Evolutionary conservation across 345 rosid species (phyloP), one percentile per base, ranked within the genome.

Genomic region (Boechera stricta): DNA sequence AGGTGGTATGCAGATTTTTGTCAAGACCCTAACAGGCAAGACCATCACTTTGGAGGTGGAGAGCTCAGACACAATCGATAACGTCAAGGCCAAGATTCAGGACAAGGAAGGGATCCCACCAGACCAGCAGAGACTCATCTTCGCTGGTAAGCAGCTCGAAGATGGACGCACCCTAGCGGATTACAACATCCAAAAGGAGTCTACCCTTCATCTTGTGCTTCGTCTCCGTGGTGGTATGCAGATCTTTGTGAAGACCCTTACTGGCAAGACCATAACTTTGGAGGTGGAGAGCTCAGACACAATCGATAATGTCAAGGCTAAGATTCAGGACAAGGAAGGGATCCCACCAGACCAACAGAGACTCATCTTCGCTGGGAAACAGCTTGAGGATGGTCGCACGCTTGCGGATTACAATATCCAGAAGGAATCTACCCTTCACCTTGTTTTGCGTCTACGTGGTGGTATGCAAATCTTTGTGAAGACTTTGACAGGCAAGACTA

Each of bases 101-200:
- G 81, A 72, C 13, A 78, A 72, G 10, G 77, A 78, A 1, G 84
- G 84, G 0, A 81, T 81, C 41, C 84, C 84, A 3, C 84, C 84
- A 6, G 84, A 81, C 36, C 84, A 81, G 72, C 84, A 81, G 33
- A 70, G 84, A 2, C 63, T 81, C 1, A 75, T 75, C 60, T 75
- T 75, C 4, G 79, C 75, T 2, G 79, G 79, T 0, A 76, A 76
- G 2, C 84, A 81, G 54, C 74, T 81, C 0, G 84, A 81, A 2
- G 84, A 81, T 0, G 84, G 84, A 0, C 61, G 84, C 0, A 82
- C 84, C 0, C 62, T 82, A 0, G 84, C 82, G 1, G 84, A 82
- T 1, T 82, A 82, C 57, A 82, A 82, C 44, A 82, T 82, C 26
- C 82, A 82, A 4, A 82, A 82, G 31, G 84, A 82, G 33, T 82